Base-by-base conservation (phyloP, 2,329 filamentous ascomycete genomes). In the Leptographium wingfieldii region DNA sequence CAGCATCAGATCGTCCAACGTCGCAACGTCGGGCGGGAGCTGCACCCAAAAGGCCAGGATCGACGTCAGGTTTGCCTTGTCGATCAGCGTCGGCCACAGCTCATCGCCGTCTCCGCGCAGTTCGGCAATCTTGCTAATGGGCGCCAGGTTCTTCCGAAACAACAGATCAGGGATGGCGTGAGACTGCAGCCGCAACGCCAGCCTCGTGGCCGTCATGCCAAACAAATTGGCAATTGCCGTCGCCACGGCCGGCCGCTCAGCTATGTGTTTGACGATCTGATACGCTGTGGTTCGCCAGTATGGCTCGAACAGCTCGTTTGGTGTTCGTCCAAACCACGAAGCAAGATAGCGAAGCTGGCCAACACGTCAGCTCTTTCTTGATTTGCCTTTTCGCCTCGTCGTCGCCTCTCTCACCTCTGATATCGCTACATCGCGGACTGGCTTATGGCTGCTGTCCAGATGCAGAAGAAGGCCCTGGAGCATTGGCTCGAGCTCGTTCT, bases 221-320 rank as follows among this genome's bases (percentile, higher is more conserved):
- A 96, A 77, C 35, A 97, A 73, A 64, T 95, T 90, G 29, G 91
- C 90, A 56, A 97, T 79, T 53, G 87, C 80, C 59, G 88, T 84
- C 55, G 85, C 86, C 68, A 92, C 87, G 66, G 94, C 89, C n/a
- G 94, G 92, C 55, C 87, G 83, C 55, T 82, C 79, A 27, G 86
- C 79, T 62, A 97, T 80, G 66, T 96, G 90, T 69, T 91, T 92
- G 33, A 94, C 86, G 2, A 90, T 85, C 56, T 86, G 81, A 61
- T 92, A 87, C 0, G 90, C 92, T 53, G 99, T 77, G 35, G 82
- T 92, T 65, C 84, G 83, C 92, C 92, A 97, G 70, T 91, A 97
- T 0, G 92, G 91, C 59, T 86, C 84, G 60, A 97, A 86, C 0
- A 99, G 75, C 19, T 84, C 82, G 33, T 80, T 78, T 2, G 86